phyloP scores from a whole-genome alignment of 306 rosid species.

The Morella rubra region DNA sequence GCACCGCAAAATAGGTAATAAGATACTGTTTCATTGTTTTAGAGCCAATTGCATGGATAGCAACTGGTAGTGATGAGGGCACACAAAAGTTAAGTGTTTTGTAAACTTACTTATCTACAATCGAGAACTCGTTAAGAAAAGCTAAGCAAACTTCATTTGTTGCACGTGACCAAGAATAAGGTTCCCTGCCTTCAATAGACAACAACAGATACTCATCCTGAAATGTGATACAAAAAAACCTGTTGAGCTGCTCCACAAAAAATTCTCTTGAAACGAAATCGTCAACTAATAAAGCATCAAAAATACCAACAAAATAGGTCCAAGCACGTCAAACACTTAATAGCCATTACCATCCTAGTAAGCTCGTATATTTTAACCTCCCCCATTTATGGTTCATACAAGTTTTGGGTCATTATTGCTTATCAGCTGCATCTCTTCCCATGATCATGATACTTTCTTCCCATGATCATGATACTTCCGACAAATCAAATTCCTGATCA shows the following conservation, averaged over 20 bases:
- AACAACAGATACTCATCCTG: slow-evolving; percentile 31
- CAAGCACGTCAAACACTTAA: slow-evolving; percentile 9
- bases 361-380: slow-evolving; percentile 28
- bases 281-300: not conserved
- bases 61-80: not conserved
- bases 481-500: no score
- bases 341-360: slow-evolving; percentile 16
- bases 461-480: no score
- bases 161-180: slow-evolving; percentile 4
- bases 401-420: slow-evolving; percentile 13
- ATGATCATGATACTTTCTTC: no score
- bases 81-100: not conserved
- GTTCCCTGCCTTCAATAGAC: slow-evolving; percentile 20
- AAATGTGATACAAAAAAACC: slow-evolving; percentile 17
- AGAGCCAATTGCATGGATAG: not conserved
- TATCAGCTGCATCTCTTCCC: slow-evolving; percentile 25
- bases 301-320: not conserved
- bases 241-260: not conserved
- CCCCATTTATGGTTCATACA: slow-evolving; percentile 17
- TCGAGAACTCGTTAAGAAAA: slow-evolving; percentile 15
- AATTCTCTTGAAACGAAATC: not conserved
- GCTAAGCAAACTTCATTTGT: slow-evolving; percentile 13
- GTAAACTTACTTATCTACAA: slow-evolving; percentile 13
- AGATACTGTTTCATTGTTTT: not conserved
- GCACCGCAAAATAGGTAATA: not conserved